Percentiles rank a stretch among this genome's conserved stretches.
Conservation (phyloP, 2,329 filamentous ascomycete genomes). For the Rutstroemia sp. region DNA sequence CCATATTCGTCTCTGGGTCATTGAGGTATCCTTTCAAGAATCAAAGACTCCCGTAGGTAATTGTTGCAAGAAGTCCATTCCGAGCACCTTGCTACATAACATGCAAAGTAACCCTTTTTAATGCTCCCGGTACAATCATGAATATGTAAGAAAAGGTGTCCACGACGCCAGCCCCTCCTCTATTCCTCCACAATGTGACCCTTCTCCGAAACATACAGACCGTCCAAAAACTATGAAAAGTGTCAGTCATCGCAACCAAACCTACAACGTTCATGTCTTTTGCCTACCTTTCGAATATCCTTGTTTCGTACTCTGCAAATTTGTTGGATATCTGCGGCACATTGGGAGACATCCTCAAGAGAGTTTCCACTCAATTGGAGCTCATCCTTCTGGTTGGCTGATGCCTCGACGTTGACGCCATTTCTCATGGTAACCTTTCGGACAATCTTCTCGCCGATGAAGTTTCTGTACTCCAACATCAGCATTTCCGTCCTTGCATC, state of each 20-base stretch:
- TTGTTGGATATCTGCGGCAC: slow-evolving; percentile 98
- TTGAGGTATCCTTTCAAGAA: slow-evolving; percentile 2
- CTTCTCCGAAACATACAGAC: slow-evolving; percentile 99
- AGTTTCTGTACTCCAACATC: slow-evolving; percentile 58
- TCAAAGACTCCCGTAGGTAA: slow-evolving; percentile 1
- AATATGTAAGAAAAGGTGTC: slow-evolving; percentile 16
- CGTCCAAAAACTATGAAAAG: slow-evolving; percentile 81
- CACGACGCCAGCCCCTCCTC: slow-evolving; percentile 16
- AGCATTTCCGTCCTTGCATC: slow-evolving; percentile 26
- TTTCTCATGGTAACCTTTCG: slow-evolving; percentile 82
- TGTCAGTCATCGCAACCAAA: neutral
- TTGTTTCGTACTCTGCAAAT: slow-evolving; percentile 99
- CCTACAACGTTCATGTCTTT: neutral
- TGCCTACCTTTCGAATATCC: slow-evolving; percentile 96
- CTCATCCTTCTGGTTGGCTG: slow-evolving; percentile 95
- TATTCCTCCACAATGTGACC: slow-evolving; percentile 76
- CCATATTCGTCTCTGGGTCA: neutral
- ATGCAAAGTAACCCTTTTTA: slow-evolving; percentile 26
- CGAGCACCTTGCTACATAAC: slow-evolving; percentile 28
- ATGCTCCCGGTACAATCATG: slow-evolving; percentile 20
- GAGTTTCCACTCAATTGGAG: slow-evolving; percentile 89
- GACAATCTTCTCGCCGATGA: slow-evolving; percentile 99
- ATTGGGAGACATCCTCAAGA: slow-evolving; percentile 95
- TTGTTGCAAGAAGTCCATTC: slow-evolving; percentile 26
- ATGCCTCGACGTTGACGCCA: slow-evolving; percentile 86